Percentiles rank a stretch among this genome's conserved stretches.
Evolutionary conservation across 2,329 filamentous ascomycete species (phyloP).

Genomic region (Pseudocercospora eumusae): DNA sequence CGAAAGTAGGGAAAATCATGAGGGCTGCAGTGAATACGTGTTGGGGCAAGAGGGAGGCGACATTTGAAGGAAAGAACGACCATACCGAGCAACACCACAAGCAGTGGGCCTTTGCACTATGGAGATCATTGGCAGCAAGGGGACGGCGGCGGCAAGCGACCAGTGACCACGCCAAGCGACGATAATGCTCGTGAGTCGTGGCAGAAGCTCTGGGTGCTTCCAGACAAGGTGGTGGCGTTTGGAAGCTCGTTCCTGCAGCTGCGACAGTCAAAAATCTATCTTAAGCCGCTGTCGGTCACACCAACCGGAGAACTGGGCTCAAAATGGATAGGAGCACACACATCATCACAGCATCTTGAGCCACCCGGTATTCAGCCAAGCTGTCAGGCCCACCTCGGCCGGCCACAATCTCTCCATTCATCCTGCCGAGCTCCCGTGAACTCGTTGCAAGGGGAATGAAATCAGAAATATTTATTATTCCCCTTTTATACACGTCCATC

Average conservation of each 20-base stretch:
- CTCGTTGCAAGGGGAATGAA: neutral
- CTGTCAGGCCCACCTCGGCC: neutral
- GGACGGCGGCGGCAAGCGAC: slow-evolving; percentile 1
- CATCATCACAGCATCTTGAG: neutral
- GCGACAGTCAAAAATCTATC: slow-evolving; percentile 1
- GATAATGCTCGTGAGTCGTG: too few species aligned
- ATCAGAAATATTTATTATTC: slow-evolving; percentile 5
- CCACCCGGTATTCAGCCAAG: neutral
- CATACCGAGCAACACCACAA: slow-evolving; percentile 6
- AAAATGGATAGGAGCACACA: slow-evolving; percentile 11
- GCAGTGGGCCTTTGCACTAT: neutral
- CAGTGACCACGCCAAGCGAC: too few species aligned
- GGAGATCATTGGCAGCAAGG: neutral
- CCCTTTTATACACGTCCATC: too few species aligned
- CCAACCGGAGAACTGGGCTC: slow-evolving; percentile 8
- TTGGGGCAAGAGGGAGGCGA: slow-evolving; percentile 5
- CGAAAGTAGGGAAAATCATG: slow-evolving; percentile 14
- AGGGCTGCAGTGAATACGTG: slow-evolving; percentile 15
- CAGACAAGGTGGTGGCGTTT: neutral
- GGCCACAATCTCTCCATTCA: neutral
- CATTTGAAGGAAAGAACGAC: slow-evolving; percentile 2
- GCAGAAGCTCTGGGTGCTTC: neutral
- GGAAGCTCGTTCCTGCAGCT: slow-evolving; percentile 15
- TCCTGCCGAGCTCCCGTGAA: neutral
- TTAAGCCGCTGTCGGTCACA: slow-evolving; percentile 5